phyloP scores from a whole-genome alignment of 1,284 basidiomycete genomes.

The Stereum hirsutum region DNA sequence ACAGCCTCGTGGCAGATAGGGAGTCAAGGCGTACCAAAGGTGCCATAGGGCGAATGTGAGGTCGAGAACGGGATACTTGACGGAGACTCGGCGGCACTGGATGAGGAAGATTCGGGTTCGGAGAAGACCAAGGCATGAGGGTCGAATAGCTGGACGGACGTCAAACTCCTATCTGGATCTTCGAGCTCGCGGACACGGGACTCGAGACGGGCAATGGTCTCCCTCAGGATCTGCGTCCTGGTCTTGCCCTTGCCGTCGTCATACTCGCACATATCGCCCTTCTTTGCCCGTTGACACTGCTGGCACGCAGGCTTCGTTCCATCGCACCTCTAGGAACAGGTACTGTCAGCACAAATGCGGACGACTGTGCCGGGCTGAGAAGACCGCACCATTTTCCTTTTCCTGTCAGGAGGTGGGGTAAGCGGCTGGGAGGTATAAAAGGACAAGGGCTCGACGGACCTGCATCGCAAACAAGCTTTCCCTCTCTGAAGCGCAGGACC shows the following conservation, averaged over 20 bases:
- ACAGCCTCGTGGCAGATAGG: background rate
- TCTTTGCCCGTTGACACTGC: constrained; percentile 32
- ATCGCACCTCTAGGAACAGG: constrained; percentile 28
- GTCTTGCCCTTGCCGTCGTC: constrained; percentile 39
- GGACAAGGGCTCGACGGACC: constrained; percentile 16
- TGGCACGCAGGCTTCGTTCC: constrained; percentile 32
- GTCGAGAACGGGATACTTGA: constrained; percentile 48
- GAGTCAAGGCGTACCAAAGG: constrained; percentile 13
- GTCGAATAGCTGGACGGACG: constrained; percentile 27
- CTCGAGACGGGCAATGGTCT: constrained; percentile 31
- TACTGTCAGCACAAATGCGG: constrained; percentile 3
- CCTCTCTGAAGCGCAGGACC: constrained; percentile 29
- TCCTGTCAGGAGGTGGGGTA: constrained; percentile 30
- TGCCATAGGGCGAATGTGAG: constrained; percentile 48
- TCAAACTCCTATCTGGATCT: constrained; percentile 23
- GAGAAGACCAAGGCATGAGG: constrained; percentile 32
- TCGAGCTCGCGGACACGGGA: constrained; percentile 33
- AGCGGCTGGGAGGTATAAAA: background rate
- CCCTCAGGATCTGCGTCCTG: constrained; percentile 34
- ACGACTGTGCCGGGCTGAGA: constrained; percentile 3
- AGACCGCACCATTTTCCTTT: constrained; percentile 69
- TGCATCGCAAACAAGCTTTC: constrained; percentile 62
- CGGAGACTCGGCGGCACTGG: constrained; percentile 43
- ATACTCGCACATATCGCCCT: constrained; percentile 32
- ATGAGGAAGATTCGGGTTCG: constrained; percentile 53